Conservation (phyloP, 2,329 filamentous ascomycete species). For the Claviceps pusilla region DNA sequence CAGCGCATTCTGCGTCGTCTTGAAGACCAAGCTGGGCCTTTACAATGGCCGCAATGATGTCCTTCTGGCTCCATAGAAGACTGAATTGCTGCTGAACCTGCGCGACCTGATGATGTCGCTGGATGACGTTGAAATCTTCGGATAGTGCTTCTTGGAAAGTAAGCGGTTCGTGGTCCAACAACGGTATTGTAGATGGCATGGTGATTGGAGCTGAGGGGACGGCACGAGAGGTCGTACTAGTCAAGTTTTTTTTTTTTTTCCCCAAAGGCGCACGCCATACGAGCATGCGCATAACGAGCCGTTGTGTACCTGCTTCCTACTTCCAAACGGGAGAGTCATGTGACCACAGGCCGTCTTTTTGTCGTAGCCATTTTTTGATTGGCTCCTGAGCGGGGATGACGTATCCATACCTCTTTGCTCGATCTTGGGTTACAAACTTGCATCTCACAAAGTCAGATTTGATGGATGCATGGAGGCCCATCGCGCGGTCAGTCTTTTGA, state of each 20-base stretch:
- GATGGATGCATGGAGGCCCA: too few species aligned
- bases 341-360: not conserved
- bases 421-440: too few species aligned
- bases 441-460: too few species aligned
- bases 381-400: too few species aligned
- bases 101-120: not conserved
- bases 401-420: too few species aligned
- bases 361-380: too few species aligned
- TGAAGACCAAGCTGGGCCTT: conserved; percentile 14
- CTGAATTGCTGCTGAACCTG: not conserved
- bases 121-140: conserved; percentile 1
- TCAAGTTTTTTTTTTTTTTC: not conserved
- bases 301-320: not conserved
- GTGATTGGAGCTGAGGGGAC: not conserved
- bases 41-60: conserved; percentile 8
- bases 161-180: not conserved
- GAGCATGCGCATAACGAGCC: not conserved
- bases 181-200: not conserved
- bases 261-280: not conserved
- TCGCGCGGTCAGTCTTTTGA: not conserved
- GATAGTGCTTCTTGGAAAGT: not conserved
- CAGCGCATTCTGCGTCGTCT: conserved; percentile 11
- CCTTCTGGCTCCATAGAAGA: conserved; percentile 5
- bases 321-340: not conserved
- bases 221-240: not conserved